These are phyloP conservation scores for Coemansia sp. DNA, from an alignment of 192 early-diverging fungal species.

Conservation along the genomic window DNA sequence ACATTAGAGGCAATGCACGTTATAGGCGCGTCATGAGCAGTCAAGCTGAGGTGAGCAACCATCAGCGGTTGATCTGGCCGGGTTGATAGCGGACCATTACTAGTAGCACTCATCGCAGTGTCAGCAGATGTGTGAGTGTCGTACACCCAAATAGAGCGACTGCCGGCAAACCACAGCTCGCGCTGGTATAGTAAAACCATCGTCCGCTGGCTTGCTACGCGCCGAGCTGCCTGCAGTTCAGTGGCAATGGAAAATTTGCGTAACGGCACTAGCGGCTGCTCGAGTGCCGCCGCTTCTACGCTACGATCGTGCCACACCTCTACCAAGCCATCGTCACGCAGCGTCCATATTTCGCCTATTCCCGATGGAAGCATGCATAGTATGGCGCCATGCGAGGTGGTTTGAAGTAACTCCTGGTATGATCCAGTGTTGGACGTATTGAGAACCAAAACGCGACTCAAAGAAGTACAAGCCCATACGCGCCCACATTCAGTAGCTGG, in stretches of 20 bases:
- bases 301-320: slow-evolving; percentile 44
- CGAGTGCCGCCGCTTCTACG: slow-evolving; percentile 4
- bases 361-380: slow-evolving; percentile 25
- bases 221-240: slow-evolving; percentile 33
- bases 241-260: slow-evolving; percentile 32
- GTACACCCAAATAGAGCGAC: slow-evolving; percentile 37
- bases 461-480: slow-evolving; percentile 38
- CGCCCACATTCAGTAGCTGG: slow-evolving; percentile 24
- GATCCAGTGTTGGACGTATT: slow-evolving; percentile 19
- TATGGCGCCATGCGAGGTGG: slow-evolving; percentile 11
- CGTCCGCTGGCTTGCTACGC: slow-evolving; percentile 11
- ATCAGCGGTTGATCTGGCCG: slow-evolving; percentile 15
- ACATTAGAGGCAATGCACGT: slow-evolving; percentile 45
- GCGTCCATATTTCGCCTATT: slow-evolving; percentile 42
- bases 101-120: slow-evolving; percentile 16
- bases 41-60: slow-evolving; percentile 27
- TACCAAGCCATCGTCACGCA: slow-evolving; percentile 41
- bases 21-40: slow-evolving; percentile 31
- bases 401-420: slow-evolving; percentile 23
- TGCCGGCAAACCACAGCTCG: slow-evolving; percentile 49
- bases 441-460: slow-evolving; percentile 41
- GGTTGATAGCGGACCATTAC: slow-evolving; percentile 15
- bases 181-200: slow-evolving; percentile 24
- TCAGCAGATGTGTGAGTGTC: slow-evolving; percentile 27
- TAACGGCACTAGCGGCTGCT: slow-evolving; percentile 27